A percentile compares a stretch with the other conserved stretches of the same genome.
Evolutionary conservation across 2,329 filamentous ascomycete species (phyloP).

Genomic region (Hypoxylon rubiginosum): DNA sequence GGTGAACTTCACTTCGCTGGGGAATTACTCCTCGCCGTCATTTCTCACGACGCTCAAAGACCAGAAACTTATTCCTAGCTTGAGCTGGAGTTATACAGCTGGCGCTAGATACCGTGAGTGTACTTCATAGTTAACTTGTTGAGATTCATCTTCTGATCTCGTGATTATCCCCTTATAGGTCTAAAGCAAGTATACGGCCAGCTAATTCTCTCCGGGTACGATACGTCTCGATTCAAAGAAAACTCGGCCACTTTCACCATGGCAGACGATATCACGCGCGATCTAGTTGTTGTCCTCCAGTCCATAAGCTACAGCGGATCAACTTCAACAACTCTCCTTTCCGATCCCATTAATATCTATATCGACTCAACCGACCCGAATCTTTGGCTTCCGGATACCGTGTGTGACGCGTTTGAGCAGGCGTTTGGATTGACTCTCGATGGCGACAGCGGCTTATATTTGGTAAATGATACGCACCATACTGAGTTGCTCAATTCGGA

Average conservation of each 20-base stretch:
- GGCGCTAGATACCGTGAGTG: constrained; percentile 56
- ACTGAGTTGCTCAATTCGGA: constrained; percentile 48
- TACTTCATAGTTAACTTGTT: not conserved
- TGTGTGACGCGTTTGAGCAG: constrained; percentile 52
- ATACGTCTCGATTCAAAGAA: constrained; percentile 56
- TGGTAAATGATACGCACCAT: constrained; percentile 55
- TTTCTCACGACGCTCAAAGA: constrained; percentile 56
- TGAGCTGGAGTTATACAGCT: constrained; percentile 60
- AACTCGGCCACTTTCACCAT: constrained; percentile 57
- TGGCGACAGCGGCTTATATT: constrained; percentile 48
- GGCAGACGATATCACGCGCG: constrained; percentile 52
- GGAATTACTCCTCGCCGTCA: constrained; percentile 54
- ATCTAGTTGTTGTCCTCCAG: constrained; percentile 57
- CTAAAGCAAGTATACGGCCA: constrained; percentile 56
- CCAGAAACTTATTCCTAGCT: constrained; percentile 55
- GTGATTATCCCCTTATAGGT: constrained; percentile 42
- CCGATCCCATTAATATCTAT: constrained; percentile 53
- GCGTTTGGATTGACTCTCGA: constrained; percentile 53
- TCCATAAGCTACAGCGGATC: constrained; percentile 56
- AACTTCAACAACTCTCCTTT: constrained; percentile 50
- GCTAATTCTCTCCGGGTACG: constrained; percentile 58
- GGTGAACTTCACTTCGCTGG: constrained; percentile 54
- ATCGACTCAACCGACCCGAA: constrained; percentile 56
- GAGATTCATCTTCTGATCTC: not conserved
- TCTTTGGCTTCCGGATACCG: constrained; percentile 53